Conservation (phyloP, 2,329 filamentous ascomycete species). For the Penicillium palitans region DNA sequence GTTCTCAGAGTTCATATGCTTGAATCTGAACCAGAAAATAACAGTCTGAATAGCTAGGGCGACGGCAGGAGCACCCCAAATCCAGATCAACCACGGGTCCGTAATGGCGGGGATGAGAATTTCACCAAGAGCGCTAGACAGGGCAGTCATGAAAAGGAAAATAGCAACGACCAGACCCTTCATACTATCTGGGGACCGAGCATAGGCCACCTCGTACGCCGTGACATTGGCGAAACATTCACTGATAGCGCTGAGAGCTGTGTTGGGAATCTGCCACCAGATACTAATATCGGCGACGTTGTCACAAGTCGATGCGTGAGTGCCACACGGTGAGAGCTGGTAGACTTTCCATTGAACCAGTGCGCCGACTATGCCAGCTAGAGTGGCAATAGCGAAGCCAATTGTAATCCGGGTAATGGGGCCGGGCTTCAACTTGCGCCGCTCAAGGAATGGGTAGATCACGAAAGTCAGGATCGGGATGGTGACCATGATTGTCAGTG, state of each 20-base stretch:
- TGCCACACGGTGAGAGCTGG: conserved; percentile 47
- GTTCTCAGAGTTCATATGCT: conserved; percentile 7
- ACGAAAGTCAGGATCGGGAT: conserved; percentile 52
- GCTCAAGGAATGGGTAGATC: conserved; percentile 44
- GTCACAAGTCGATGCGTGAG: conserved; percentile 42
- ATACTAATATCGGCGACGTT: conserved; percentile 43
- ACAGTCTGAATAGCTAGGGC: conserved; percentile 51
- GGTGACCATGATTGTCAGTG: conserved; percentile 49
- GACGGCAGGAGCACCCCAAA: conserved; percentile 53
- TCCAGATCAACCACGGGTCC: conserved; percentile 52
- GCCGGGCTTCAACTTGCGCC: neutral
- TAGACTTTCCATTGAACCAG: conserved; percentile 39
- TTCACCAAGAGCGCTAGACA: conserved; percentile 44
- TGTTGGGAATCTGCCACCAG: conserved; percentile 47
- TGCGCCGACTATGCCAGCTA: neutral
- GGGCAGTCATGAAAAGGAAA: conserved; percentile 44
- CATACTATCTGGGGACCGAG: conserved; percentile 46
- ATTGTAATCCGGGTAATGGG: neutral
- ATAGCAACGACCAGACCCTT: conserved; percentile 46
- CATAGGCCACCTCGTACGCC: conserved; percentile 49
- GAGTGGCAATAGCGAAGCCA: neutral
- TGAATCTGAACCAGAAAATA: conserved; percentile 52
- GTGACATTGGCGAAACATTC: conserved; percentile 49
- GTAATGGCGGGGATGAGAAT: conserved; percentile 47
- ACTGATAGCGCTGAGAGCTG: conserved; percentile 40